A percentile compares a stretch with the other conserved stretches of the same genome.
phyloP scores from a whole-genome alignment of 2,329 filamentous ascomycete genomes.

The Scedosporium minutisporum region DNA sequence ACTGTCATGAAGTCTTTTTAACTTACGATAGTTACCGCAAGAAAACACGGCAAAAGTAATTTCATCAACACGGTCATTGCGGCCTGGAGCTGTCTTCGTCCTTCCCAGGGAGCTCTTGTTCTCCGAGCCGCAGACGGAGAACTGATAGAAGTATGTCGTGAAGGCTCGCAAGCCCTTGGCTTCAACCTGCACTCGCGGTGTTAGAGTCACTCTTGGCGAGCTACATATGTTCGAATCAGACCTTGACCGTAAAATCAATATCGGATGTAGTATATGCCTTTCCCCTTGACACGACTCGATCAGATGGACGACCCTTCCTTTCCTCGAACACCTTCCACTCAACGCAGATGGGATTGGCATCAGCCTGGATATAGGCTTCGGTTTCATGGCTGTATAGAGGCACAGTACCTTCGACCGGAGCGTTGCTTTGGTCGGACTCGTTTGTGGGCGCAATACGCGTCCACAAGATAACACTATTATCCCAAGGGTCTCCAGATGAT shows the following conservation, averaged over 20 bases:
- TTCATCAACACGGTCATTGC: conserved; percentile 43
- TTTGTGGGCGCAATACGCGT: conserved; percentile 34
- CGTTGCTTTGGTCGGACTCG: conserved; percentile 36
- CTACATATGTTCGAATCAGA: conserved; percentile 15
- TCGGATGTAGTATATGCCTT: conserved; percentile 61
- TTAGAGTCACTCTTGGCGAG: background rate
- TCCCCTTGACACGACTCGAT: conserved; percentile 42
- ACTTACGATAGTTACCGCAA: conserved; percentile 56
- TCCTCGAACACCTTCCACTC: conserved; percentile 51
- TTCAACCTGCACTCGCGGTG: conserved; percentile 40
- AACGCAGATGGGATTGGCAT: conserved; percentile 51
- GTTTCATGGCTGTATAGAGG: conserved; percentile 38
- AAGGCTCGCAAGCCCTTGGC: conserved; percentile 52
- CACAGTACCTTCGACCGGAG: conserved; percentile 31
- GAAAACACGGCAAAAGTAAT: conserved; percentile 61
- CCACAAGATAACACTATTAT: conserved; percentile 49
- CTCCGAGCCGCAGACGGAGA: conserved; percentile 55
- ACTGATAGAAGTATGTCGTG: conserved; percentile 61
- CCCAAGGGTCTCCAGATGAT: conserved; percentile 37
- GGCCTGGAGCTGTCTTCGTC: conserved; percentile 58
- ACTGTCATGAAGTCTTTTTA: background rate
- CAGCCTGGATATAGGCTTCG: conserved; percentile 31
- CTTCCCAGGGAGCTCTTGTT: conserved; percentile 53
- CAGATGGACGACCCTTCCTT: conserved; percentile 26
- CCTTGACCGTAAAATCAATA: conserved; percentile 68